Evolutionary conservation across 2,329 filamentous ascomycete species (phyloP).

Genomic region (Cladophialophora bantiana): DNA sequence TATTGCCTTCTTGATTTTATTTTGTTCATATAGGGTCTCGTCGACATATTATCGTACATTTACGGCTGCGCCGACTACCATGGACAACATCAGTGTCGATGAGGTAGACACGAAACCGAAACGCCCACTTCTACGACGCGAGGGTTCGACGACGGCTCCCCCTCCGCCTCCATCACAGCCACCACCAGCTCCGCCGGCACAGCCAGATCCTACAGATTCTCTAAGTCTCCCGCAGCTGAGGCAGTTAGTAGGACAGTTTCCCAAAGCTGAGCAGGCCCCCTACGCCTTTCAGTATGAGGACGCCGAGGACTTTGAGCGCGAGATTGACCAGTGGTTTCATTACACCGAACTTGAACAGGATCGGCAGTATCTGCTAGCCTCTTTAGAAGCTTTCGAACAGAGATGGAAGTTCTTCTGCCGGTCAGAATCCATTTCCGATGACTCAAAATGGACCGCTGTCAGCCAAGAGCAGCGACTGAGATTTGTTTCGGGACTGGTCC

Average conservation of each 20-base stretch:
- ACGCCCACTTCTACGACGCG: conserved; percentile 45
- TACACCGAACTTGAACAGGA: conserved; percentile 78
- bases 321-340: conserved; percentile 97
- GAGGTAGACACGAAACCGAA: conserved; percentile 58
- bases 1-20: neutral
- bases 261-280: conserved; percentile 70
- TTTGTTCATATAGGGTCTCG: neutral
- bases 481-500: conserved; percentile 51
- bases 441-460: conserved; percentile 71
- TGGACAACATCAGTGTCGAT: conserved; percentile 51
- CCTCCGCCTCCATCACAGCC: conserved; percentile 57
- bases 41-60: neutral
- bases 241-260: conserved; percentile 76
- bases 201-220: conserved; percentile 65
- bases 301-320: conserved; percentile 76
- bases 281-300: conserved; percentile 89
- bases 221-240: conserved; percentile 77
- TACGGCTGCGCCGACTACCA: conserved; percentile 1
- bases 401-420: conserved; percentile 69
- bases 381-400: conserved; percentile 77
- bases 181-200: conserved; percentile 49
- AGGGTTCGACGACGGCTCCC: conserved; percentile 48
- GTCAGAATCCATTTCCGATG: conserved; percentile 50
- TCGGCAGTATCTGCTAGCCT: conserved; percentile 76
- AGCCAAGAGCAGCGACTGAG: conserved; percentile 58